These are phyloP conservation scores for Epithemia pelagica DNA, from an alignment of 108 stramenopile species.

Conservation along the genomic window DNA sequence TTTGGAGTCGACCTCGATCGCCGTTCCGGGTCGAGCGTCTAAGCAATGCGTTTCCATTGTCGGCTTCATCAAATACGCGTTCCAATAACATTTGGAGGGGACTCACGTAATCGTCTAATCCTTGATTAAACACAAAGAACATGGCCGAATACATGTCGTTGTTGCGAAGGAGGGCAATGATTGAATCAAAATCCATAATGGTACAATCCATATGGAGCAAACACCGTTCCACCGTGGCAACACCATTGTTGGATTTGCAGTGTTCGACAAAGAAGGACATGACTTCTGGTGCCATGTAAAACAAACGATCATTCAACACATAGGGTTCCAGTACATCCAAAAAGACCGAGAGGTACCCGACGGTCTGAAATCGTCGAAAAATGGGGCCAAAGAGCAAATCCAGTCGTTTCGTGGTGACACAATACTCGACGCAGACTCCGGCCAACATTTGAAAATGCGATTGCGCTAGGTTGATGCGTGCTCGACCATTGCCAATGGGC, in stretches of 20 bases:
- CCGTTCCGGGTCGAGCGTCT: slow-evolving; percentile 14
- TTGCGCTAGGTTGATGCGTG: slow-evolving; percentile 58
- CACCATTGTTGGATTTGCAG: slow-evolving; percentile 64
- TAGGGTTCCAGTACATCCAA: slow-evolving; percentile 87
- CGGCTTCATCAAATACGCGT: slow-evolving; percentile 54
- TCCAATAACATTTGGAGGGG: slow-evolving; percentile 71
- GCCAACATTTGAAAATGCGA: slow-evolving; percentile 92
- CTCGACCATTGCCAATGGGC: slow-evolving; percentile 1
- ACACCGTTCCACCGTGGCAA: slow-evolving; percentile 81
- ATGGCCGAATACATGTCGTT: slow-evolving; percentile 80
- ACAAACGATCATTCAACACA: slow-evolving; percentile 74
- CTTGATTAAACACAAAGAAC: slow-evolving; percentile 72
- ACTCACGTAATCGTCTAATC: slow-evolving; percentile 66
- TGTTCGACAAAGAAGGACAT: slow-evolving; percentile 80
- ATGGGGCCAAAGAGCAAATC: slow-evolving; percentile 85
- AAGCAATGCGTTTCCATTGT: slow-evolving; percentile 20
- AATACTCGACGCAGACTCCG: slow-evolving; percentile 87
- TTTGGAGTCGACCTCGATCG: slow-evolving; percentile 36
- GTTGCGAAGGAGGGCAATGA: slow-evolving; percentile 55
- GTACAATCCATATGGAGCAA: slow-evolving; percentile 84
- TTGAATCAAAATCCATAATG: slow-evolving; percentile 83
- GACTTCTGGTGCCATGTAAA: slow-evolving; percentile 82
- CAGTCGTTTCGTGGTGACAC: slow-evolving; percentile 71
- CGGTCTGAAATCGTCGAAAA: slow-evolving; percentile 69
- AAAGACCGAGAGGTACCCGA: slow-evolving; percentile 56